These are phyloP conservation scores for Macrophomina pseudophaseolina DNA, from an alignment of 2,329 filamentous ascomycete genomes.

Conservation along the genomic window DNA sequence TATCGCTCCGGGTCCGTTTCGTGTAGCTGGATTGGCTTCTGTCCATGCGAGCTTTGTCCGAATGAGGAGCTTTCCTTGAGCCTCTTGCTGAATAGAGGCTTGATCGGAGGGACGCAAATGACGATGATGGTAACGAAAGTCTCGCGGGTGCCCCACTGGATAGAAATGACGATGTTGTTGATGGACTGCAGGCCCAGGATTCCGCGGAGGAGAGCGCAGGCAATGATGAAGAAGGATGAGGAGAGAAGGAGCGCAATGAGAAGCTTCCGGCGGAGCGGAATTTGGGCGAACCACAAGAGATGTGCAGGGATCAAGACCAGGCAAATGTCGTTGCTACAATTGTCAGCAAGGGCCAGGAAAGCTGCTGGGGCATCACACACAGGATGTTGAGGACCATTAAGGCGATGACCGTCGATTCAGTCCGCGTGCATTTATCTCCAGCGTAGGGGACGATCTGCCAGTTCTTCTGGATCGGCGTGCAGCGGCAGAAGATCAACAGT, in stretches of 20 bases:
- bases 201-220: slow-evolving; percentile 51
- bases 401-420: slow-evolving; percentile 42
- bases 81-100: slow-evolving; percentile 61
- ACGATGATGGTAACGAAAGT: slow-evolving; percentile 54
- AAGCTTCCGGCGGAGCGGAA: slow-evolving; percentile 46
- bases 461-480: slow-evolving; percentile 45
- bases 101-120: slow-evolving; percentile 50
- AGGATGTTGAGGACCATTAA: slow-evolving; percentile 45
- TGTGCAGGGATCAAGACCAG: slow-evolving; percentile 50
- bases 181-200: slow-evolving; percentile 45
- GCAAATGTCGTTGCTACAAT: slow-evolving; percentile 46
- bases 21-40: background rate
- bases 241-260: slow-evolving; percentile 49
- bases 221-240: slow-evolving; percentile 52
- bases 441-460: slow-evolving; percentile 52
- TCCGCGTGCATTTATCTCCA: slow-evolving; percentile 45
- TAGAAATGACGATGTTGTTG: slow-evolving; percentile 42
- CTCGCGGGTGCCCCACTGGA: slow-evolving; percentile 53
- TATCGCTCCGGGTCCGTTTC: slow-evolving; percentile 1
- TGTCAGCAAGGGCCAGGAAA: background rate
- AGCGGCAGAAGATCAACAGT: slow-evolving; percentile 44
- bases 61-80: slow-evolving; percentile 48
- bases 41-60: background rate
- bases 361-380: background rate
- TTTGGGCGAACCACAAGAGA: slow-evolving; percentile 48